Evolutionary conservation across 2,329 filamentous ascomycete species (phyloP).

Genomic region (Dissoconium aciculare): DNA sequence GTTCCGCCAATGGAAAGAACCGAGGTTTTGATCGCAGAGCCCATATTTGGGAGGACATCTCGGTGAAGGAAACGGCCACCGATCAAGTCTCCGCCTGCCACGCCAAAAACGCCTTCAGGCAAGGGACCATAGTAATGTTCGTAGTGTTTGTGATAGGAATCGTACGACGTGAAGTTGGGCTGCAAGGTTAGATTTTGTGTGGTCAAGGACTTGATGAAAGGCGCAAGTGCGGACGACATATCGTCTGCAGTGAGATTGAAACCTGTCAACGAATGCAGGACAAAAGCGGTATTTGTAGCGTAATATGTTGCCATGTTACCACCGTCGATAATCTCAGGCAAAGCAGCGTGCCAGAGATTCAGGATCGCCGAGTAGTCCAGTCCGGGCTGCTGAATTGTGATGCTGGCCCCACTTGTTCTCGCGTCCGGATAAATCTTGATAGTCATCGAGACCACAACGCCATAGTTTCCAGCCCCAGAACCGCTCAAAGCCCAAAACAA

Average conservation of each 20-base stretch:
- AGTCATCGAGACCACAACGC: conserved; percentile 41
- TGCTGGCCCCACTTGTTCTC: conserved; percentile 30
- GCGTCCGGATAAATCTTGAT: conserved; percentile 35
- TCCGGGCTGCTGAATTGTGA: conserved; percentile 26
- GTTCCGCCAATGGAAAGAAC: conserved; percentile 24
- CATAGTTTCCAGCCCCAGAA: conserved; percentile 46
- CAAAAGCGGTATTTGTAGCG: conserved; percentile 37
- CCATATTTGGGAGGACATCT: conserved; percentile 24
- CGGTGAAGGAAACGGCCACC: too few relatives aligned
- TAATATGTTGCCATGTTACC: conserved; percentile 38
- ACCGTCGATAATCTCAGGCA: conserved; percentile 36
- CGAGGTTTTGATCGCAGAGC: conserved; percentile 23
- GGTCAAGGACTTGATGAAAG: too few relatives aligned
- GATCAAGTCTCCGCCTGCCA: too few relatives aligned
- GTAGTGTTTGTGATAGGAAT: conserved; percentile 24
- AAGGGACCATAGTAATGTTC: conserved; percentile 24
- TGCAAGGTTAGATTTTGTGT: too few relatives aligned
- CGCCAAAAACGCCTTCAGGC: too few relatives aligned
- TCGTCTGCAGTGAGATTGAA: conserved; percentile 33
- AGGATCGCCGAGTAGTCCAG: conserved; percentile 27
- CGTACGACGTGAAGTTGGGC: conserved; percentile 28
- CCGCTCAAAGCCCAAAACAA: conserved; percentile 50
- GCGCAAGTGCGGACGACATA: conserved; percentile 32
- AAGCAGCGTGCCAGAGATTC: conserved; percentile 31
- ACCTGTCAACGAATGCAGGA: conserved; percentile 33